These are phyloP conservation scores for Thozetella sp. DNA, from an alignment of 495 filamentous ascomycete species.

Conservation along the genomic window DNA sequence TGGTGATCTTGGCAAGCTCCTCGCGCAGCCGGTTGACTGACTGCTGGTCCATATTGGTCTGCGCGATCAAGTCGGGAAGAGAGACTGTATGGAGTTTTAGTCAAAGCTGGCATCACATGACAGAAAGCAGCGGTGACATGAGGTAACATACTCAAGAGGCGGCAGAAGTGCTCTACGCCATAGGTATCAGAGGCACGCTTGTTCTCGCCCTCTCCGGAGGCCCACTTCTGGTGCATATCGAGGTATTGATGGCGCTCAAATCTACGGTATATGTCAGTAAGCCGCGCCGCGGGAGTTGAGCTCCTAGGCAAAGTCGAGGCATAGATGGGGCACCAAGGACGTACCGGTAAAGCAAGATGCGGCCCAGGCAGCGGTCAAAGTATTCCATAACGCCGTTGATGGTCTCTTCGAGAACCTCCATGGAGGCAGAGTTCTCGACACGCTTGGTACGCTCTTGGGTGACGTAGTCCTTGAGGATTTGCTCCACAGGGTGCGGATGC, in stretches of 20 bases:
- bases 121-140: slow-evolving; percentile 1
- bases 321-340: slow-evolving; percentile 7
- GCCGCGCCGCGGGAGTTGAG: no score
- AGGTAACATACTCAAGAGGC: slow-evolving; percentile 75
- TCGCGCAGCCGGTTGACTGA: slow-evolving; percentile 85
- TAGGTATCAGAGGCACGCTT: slow-evolving; percentile 79
- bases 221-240: slow-evolving; percentile 67
- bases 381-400: slow-evolving; percentile 84
- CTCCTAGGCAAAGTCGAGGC: no score
- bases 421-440: slow-evolving; percentile 61
- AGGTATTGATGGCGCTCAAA: slow-evolving; percentile 89
- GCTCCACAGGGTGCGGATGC: slow-evolving; percentile 68
- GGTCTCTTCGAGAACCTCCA: slow-evolving; percentile 87
- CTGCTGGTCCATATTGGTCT: slow-evolving; percentile 96
- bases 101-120: neutral
- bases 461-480: slow-evolving; percentile 80
- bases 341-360: slow-evolving; percentile 83
- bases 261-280: slow-evolving; percentile 25
- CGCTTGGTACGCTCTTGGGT: slow-evolving; percentile 70
- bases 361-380: slow-evolving; percentile 83
- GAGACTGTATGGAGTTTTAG: slow-evolving; percentile 59
- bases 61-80: slow-evolving; percentile 90
- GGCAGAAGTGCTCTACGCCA: slow-evolving; percentile 86
- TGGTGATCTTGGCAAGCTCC: slow-evolving; percentile 78
- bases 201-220: slow-evolving; percentile 55